phyloP scores from a whole-genome alignment of 2,329 filamentous ascomycete genomes.

The Fulvia fulva region DNA sequence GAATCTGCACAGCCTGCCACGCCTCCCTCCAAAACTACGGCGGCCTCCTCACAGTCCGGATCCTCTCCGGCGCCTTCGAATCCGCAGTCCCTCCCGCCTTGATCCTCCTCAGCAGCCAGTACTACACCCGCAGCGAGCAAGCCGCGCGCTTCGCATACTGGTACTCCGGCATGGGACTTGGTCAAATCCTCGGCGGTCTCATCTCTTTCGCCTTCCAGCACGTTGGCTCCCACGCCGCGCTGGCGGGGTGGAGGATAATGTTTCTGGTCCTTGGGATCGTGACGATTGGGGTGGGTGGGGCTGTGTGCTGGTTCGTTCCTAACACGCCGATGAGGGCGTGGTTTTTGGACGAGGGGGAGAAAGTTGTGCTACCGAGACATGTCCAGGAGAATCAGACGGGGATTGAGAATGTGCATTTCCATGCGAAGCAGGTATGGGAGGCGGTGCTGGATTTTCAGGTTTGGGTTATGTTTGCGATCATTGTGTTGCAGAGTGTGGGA shows the following conservation, averaged over 20 bases:
- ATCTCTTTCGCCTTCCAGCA: slow-evolving; percentile 56
- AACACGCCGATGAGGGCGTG: slow-evolving; percentile 22
- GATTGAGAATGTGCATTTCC: slow-evolving; percentile 45
- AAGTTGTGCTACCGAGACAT: slow-evolving; percentile 44
- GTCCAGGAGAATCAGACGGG: slow-evolving; percentile 42
- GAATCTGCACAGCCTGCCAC: slow-evolving; percentile 55
- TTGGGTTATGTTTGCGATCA: slow-evolving; percentile 34
- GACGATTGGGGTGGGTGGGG: slow-evolving; percentile 36
- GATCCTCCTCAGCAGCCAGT: slow-evolving; percentile 51
- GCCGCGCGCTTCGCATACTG: slow-evolving; percentile 58
- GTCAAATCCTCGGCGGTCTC: slow-evolving; percentile 53
- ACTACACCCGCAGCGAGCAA: too few species aligned
- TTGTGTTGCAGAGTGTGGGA: slow-evolving; percentile 30
- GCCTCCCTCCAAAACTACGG: slow-evolving; percentile 48
- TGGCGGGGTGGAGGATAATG: slow-evolving; percentile 51
- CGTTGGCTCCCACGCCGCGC: slow-evolving; percentile 13
- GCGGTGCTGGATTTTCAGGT: slow-evolving; percentile 60
- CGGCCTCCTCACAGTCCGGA: slow-evolving; percentile 45
- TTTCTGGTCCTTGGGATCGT: slow-evolving; percentile 44
- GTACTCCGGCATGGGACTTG: slow-evolving; percentile 55
- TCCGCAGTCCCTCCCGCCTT: slow-evolving; percentile 52
- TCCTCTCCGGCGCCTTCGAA: slow-evolving; percentile 52
- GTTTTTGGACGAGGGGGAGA: slow-evolving; percentile 22
- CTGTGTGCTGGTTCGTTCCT: slow-evolving; percentile 25
- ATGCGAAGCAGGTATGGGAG: slow-evolving; percentile 50